Percentiles rank a stretch among this genome's conserved stretches.
Evolutionary conservation across 306 rosid species (phyloP).

Genomic region (Echinosophora koreensis): DNA sequence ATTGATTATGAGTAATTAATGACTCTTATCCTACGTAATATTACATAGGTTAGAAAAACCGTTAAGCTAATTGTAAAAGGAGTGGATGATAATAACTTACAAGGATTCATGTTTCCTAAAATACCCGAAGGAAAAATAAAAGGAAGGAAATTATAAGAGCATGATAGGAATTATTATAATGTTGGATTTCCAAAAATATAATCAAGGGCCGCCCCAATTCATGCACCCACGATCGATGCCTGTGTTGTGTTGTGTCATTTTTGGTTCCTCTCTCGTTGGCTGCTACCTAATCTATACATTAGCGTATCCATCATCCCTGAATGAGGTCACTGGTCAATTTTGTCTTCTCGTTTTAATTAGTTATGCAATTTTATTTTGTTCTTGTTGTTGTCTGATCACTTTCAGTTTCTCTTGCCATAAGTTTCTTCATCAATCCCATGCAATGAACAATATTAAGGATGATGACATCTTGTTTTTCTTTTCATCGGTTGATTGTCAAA

Average conservation of each 20-base stretch:
- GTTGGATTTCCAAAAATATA: slow-evolving; percentile 6
- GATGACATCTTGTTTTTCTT: slow-evolving; percentile 8
- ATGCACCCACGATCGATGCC: slow-evolving; percentile 32
- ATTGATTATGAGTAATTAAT: too few species aligned
- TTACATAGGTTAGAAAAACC: too few species aligned
- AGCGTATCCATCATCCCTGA: slow-evolving; percentile 41
- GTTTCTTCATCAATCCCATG: slow-evolving; percentile 21
- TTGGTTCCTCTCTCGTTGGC: slow-evolving; percentile 37
- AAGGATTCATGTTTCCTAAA: slow-evolving; percentile 9
- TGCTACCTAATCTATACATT: slow-evolving; percentile 32
- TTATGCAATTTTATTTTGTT: slow-evolving; percentile 19
- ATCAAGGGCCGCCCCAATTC: slow-evolving; percentile 26
- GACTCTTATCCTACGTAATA: too few species aligned
- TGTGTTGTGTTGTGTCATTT: slow-evolving; percentile 36
- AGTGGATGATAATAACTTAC: background rate
- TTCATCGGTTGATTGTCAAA: background rate
- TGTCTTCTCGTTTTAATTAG: slow-evolving; percentile 13
- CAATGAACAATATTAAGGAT: slow-evolving; percentile 29
- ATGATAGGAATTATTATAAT: background rate
- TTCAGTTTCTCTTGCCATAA: slow-evolving; percentile 1
- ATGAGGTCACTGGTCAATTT: slow-evolving; percentile 36
- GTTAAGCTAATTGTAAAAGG: slow-evolving; percentile 12
- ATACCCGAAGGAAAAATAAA: background rate
- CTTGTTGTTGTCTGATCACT: slow-evolving; percentile 26
- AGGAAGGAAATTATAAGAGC: background rate